Evolutionary conservation across 1,284 basidiomycete species (phyloP).

Genomic region (Calocybe gambosa): DNA sequence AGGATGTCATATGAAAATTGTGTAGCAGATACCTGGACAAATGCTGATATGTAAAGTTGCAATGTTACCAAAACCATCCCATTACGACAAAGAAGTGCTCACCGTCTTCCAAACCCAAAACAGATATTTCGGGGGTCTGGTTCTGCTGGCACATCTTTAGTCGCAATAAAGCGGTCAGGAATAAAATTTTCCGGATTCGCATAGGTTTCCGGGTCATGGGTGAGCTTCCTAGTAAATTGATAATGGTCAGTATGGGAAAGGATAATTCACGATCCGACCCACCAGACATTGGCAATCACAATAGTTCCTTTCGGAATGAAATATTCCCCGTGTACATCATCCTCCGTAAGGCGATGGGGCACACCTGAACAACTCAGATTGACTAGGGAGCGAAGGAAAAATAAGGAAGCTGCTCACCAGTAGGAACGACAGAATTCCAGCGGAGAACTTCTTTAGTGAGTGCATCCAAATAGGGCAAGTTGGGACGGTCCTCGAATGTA

Average conservation of each 20-base stretch:
- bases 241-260: not conserved
- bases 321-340: slow-evolving; percentile 48
- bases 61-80: not conserved
- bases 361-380: slow-evolving; percentile 30
- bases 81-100: slow-evolving; percentile 15
- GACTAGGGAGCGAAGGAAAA: not conserved
- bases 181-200: slow-evolving; percentile 38
- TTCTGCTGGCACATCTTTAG: slow-evolving; percentile 35
- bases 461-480: slow-evolving; percentile 56
- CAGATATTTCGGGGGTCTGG: slow-evolving; percentile 46
- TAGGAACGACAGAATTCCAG: slow-evolving; percentile 51
- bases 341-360: slow-evolving; percentile 46
- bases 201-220: slow-evolving; percentile 43
- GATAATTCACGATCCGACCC: not conserved
- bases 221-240: slow-evolving; percentile 34
- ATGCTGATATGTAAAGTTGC: slow-evolving; percentile 28
- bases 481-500: slow-evolving; percentile 49
- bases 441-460: slow-evolving; percentile 57
- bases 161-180: slow-evolving; percentile 40
- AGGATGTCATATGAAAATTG: slow-evolving; percentile 4
- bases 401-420: slow-evolving; percentile 30
- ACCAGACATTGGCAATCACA: slow-evolving; percentile 47
- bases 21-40: slow-evolving; percentile 42
- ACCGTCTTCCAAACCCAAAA: slow-evolving; percentile 61
- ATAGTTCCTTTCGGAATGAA: slow-evolving; percentile 48